These are phyloP conservation scores for Nevesoporus exiguus DNA, from an alignment of 768 basidiomycete genomes.

Conservation along the genomic window DNA sequence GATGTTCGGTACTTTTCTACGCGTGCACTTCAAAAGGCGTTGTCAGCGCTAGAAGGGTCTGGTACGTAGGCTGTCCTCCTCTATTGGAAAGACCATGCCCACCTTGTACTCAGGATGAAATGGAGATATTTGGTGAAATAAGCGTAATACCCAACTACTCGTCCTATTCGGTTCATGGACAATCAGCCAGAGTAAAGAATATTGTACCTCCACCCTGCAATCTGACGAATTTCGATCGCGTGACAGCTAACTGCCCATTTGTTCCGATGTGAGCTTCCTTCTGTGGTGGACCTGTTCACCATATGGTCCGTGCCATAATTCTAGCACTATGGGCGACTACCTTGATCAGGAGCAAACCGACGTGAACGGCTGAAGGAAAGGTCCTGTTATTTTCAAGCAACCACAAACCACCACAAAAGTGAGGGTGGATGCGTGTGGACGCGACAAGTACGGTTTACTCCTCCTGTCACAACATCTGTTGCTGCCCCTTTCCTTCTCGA, in stretches of 20 bases:
- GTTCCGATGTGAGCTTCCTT: neutral
- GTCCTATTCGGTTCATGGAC: constrained; percentile 20
- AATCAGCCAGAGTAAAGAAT: constrained; percentile 29
- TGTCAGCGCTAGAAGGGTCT: constrained; percentile 36
- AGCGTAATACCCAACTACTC: constrained; percentile 31
- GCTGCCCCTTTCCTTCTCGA: neutral
- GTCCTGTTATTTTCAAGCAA: no score
- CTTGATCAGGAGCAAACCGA: constrained; percentile 5
- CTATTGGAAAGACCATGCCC: constrained; percentile 1
- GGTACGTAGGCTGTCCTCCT: constrained; percentile 28
- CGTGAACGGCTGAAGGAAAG: no score
- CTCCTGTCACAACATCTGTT: neutral
- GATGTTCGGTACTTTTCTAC: constrained; percentile 95
- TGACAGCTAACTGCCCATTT: neutral
- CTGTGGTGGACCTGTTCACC: neutral
- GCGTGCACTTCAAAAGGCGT: constrained; percentile 66
- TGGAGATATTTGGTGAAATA: constrained; percentile 21
- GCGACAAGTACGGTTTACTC: neutral
- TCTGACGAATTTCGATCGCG: constrained; percentile 21
- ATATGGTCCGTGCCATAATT: neutral
- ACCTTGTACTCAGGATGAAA: constrained; percentile 17
- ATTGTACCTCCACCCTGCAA: constrained; percentile 28
- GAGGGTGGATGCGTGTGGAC: neutral
- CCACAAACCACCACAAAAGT: constrained; percentile 4
- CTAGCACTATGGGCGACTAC: neutral